These are phyloP conservation scores for Acer saccharum DNA, from an alignment of 345 rosid genomes.

Conservation along the genomic window DNA sequence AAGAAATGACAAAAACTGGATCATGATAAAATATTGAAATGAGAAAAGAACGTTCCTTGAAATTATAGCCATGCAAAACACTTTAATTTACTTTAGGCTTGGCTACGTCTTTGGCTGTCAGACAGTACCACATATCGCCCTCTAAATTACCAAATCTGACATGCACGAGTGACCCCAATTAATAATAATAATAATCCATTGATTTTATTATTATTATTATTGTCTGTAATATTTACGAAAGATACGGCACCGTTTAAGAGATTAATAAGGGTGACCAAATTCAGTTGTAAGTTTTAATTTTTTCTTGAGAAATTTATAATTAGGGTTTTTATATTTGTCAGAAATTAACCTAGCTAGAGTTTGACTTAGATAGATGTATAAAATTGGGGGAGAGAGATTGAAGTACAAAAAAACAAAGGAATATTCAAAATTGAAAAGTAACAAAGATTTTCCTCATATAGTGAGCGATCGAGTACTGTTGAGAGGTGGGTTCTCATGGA, in stretches of 20 bases:
- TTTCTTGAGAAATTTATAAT: too few species aligned
- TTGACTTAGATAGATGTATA: slow-evolving; percentile 26
- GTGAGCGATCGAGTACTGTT: slow-evolving; percentile 16
- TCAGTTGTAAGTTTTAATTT: too few species aligned
- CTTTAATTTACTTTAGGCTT: slow-evolving; percentile 40
- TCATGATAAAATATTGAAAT: not conserved
- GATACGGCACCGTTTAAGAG: too few species aligned
- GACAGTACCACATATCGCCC: not conserved
- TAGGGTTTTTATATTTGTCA: slow-evolving; percentile 20
- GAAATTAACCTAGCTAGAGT: slow-evolving; percentile 27
- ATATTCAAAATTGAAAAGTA: slow-evolving; percentile 51
- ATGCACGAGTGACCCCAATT: slow-evolving; percentile 38
- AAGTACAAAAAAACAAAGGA: slow-evolving; percentile 22
- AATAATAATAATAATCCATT: not conserved
- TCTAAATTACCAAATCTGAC: slow-evolving; percentile 39
- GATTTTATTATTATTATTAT: not conserved
- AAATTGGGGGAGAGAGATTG: not conserved
- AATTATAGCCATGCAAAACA: slow-evolving; percentile 43
- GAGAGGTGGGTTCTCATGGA: not conserved
- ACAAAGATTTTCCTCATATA: slow-evolving; percentile 30
- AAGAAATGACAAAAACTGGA: too few species aligned
- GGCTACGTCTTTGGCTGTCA: slow-evolving; percentile 14
- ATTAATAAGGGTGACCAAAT: too few species aligned
- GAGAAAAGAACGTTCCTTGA: slow-evolving; percentile 42
- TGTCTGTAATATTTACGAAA: not conserved